Percentiles rank a stretch among this genome's conserved stretches.
Evolutionary conservation across 257 asterid species (phyloP).

Genomic region (Euphrasia confusa): DNA sequence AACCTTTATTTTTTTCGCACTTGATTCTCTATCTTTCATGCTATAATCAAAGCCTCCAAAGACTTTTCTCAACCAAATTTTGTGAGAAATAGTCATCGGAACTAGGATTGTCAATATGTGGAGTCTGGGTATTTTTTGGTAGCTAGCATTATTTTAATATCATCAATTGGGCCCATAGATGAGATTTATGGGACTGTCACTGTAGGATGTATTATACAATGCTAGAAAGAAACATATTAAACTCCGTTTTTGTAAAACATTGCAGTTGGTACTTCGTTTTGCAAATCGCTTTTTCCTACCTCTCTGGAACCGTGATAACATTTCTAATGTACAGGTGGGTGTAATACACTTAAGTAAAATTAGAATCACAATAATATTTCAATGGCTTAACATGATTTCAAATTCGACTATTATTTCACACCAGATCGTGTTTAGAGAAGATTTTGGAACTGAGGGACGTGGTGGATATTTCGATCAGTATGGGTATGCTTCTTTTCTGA

Average conservation of each 20-base stretch:
- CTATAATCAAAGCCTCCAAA: too few relatives aligned
- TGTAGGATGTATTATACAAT: conserved; percentile 1
- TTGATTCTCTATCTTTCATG: too few relatives aligned
- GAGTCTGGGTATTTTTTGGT: too few relatives aligned
- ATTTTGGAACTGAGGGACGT: conserved; percentile 98
- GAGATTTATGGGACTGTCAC: too few relatives aligned
- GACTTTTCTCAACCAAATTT: too few relatives aligned
- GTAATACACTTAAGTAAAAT: conserved; percentile 9
- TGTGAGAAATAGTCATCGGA: too few relatives aligned
- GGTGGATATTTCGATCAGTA: conserved; percentile 99
- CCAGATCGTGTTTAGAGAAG: conserved; percentile 98
- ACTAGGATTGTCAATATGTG: too few relatives aligned
- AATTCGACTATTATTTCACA: conserved; percentile 18
- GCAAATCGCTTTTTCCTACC: conserved; percentile 96
- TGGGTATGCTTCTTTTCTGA: conserved; percentile 54
- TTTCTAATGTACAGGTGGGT: conserved; percentile 82
- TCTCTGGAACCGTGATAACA: conserved; percentile 97
- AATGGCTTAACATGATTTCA: conserved; percentile 15
- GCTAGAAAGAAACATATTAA: conserved; percentile 8
- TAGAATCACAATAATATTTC: background rate
- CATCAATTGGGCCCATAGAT: too few relatives aligned
- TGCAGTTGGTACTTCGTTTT: conserved; percentile 97
- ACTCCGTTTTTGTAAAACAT: conserved; percentile 25
- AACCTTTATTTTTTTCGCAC: too few relatives aligned
- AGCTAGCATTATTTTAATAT: too few relatives aligned